Evolutionary conservation across 768 basidiomycete genomes (phyloP), one percentile per base, ranked within the genome.

Genomic region (Lanmaoa rubissima): DNA sequence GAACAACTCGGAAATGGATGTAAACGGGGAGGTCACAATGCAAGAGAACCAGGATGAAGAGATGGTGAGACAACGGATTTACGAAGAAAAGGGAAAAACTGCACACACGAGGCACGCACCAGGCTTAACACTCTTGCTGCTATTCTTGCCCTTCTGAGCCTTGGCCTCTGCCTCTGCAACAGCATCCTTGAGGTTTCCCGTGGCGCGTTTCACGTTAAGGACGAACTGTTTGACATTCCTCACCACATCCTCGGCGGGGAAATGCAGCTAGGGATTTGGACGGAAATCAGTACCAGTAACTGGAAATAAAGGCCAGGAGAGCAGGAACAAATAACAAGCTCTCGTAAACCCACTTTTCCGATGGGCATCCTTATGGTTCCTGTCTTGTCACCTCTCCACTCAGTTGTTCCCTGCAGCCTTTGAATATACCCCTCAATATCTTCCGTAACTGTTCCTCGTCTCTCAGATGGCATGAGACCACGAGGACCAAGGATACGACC

Each of bases 381-480:
- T 31, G 79, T 72, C 69, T 88, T 88, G 74, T 97, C 94, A 10
- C 92, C 92, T 73, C 87, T 92, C 94, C 96, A 99, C 68, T 98
- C 94, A 45, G 87, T 85, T 5, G 87, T 86, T 13, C 91, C 92
- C 54, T 85, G 82, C 36, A 96, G 81, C 48, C 84, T 83, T 63
- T 83, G 80, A 54, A 99, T 85, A 61, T 90, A 95, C 13, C 85
- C 85, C 14, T 80, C 86, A 41, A 98, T 79, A 57, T 98, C 92
- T 48, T 94, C 90, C 2, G 92, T 92, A 19, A 98, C 96, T 1
- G 95, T 95, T 5, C 97, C 97, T 55, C 94, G 82, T 70, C 94
- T 86, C 59, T 89, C 92, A 8, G 91, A 90, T 12, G 97, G 97
- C 95, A 99, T 97, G 44, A 98, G 75, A 54, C 96, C 96, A 51